Evolutionary conservation across 768 basidiomycete species (phyloP).

Genomic region (Boletales sp.): DNA sequence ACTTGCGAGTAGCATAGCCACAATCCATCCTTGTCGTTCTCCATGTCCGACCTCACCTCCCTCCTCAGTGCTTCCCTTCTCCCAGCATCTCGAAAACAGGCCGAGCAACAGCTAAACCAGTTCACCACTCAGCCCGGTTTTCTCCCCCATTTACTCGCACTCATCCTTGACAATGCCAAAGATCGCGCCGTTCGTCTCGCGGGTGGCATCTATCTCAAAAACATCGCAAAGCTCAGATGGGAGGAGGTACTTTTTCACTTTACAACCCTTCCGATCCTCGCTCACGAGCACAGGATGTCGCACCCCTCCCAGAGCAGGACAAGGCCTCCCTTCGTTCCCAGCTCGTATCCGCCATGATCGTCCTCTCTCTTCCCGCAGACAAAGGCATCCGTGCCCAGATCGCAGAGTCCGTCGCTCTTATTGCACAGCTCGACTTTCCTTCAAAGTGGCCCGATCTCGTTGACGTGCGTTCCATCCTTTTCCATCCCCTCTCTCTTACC

Average conservation of each 20-base stretch:
- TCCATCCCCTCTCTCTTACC: conserved; percentile 12
- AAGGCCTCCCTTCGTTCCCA: conserved; percentile 68
- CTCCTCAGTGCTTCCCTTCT: conserved; percentile 71
- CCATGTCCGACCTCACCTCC: conserved; percentile 64
- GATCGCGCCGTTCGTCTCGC: conserved; percentile 75
- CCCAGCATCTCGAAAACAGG: conserved; percentile 68
- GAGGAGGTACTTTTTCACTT: conserved; percentile 58
- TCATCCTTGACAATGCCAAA: conserved; percentile 65
- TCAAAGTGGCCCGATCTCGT: conserved; percentile 83
- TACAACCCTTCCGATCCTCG: not conserved
- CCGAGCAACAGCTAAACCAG: conserved; percentile 70
- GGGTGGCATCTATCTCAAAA: conserved; percentile 90
- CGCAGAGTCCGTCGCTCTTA: conserved; percentile 88
- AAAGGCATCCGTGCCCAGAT: conserved; percentile 78
- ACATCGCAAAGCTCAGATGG: conserved; percentile 84
- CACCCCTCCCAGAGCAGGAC: conserved; percentile 67
- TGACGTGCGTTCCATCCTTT: conserved; percentile 57
- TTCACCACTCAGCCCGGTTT: conserved; percentile 76
- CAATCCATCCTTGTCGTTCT: not conserved
- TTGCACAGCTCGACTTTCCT: conserved; percentile 92
- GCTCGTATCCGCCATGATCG: conserved; percentile 90
- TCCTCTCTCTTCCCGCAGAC: conserved; percentile 69
- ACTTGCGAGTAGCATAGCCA: conserved; percentile 11
- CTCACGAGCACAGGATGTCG: conserved; percentile 52
- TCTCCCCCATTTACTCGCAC: conserved; percentile 68